phyloP scores from a whole-genome alignment of 345 rosid species.

The Isatis tinctoria region DNA sequence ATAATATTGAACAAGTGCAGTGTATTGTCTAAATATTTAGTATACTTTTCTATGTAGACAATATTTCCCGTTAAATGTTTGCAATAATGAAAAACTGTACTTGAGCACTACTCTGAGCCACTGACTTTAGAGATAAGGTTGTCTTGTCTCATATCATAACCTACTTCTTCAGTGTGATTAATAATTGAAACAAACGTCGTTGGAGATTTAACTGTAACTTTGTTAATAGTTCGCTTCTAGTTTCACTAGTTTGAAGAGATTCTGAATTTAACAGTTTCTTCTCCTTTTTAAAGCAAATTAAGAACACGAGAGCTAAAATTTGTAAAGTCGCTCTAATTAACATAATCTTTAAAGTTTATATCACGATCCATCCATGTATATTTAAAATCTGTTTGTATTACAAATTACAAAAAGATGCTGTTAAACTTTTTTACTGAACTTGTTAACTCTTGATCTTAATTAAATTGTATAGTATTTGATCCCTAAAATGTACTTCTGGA shows the following conservation, averaged over 20 bases:
- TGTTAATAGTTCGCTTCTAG: neutral
- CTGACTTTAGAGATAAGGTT: slow-evolving; percentile 28
- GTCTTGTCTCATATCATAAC: slow-evolving; percentile 32
- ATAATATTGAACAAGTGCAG: slow-evolving; percentile 13
- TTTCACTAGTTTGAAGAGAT: neutral
- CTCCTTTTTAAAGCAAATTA: neutral
- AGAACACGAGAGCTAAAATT: neutral
- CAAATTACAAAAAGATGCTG: neutral
- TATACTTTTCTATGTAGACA: neutral
- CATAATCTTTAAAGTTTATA: neutral
- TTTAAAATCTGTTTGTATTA: neutral
- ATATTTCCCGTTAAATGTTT: slow-evolving; percentile 18
- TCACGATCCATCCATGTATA: neutral
- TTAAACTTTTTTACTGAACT: neutral
- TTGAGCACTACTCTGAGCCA: slow-evolving; percentile 23
- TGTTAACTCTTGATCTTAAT: neutral
- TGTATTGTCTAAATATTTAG: neutral
- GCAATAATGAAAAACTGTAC: slow-evolving; percentile 25
- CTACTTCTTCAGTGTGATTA: slow-evolving; percentile 23
- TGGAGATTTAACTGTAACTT: neutral
- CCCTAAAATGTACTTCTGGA: no score
- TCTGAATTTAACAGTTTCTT: neutral
- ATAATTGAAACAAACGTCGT: slow-evolving; percentile 1
- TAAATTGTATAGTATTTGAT: neutral
- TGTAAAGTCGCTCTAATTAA: neutral